These are phyloP conservation scores for Tranzscheliella williamsii DNA, from an alignment of 1,284 basidiomycete species.

Conservation along the genomic window DNA sequence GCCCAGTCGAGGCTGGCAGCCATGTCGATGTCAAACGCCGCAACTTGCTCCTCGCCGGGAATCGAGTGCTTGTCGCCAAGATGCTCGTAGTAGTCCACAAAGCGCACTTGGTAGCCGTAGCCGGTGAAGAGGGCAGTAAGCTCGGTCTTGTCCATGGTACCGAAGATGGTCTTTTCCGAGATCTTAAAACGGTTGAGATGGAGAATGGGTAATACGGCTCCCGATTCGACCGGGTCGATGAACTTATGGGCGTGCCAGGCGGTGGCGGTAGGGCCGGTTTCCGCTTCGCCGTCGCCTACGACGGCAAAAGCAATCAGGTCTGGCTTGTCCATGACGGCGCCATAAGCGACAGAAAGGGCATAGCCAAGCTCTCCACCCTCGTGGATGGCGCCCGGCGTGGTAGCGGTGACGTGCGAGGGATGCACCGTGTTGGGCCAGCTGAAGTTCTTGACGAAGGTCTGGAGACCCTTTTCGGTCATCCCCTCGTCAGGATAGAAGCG, in stretches of 20 bases:
- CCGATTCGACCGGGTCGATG: conserved; percentile 85
- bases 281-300: conserved; percentile 83
- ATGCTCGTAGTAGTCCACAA: conserved; percentile 71
- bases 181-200: conserved; percentile 86
- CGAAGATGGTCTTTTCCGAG: conserved; percentile 81
- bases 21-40: conserved; percentile 65
- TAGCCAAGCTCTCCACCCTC: conserved; percentile 70
- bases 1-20: conserved; percentile 78
- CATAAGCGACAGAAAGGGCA: conserved; percentile 77
- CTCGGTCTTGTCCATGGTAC: conserved; percentile 86
- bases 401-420: conserved; percentile 67
- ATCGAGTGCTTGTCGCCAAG: conserved; percentile 69
- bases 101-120: conserved; percentile 67
- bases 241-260: conserved; percentile 84
- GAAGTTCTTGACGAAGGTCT: conserved; percentile 70
- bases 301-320: conserved; percentile 77
- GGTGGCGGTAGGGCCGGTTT: conserved; percentile 67
- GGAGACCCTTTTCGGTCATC: conserved; percentile 69
- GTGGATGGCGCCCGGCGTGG: conserved; percentile 83
- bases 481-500: conserved; percentile 74
- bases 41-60: conserved; percentile 59
- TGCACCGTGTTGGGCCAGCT: conserved; percentile 72
- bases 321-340: conserved; percentile 78
- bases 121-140: conserved; percentile 70
- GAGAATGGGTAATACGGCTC: conserved; percentile 83